These are phyloP conservation scores for Sungouiella blattae DNA, from an alignment of 805 yeast species.

Conservation along the genomic window DNA sequence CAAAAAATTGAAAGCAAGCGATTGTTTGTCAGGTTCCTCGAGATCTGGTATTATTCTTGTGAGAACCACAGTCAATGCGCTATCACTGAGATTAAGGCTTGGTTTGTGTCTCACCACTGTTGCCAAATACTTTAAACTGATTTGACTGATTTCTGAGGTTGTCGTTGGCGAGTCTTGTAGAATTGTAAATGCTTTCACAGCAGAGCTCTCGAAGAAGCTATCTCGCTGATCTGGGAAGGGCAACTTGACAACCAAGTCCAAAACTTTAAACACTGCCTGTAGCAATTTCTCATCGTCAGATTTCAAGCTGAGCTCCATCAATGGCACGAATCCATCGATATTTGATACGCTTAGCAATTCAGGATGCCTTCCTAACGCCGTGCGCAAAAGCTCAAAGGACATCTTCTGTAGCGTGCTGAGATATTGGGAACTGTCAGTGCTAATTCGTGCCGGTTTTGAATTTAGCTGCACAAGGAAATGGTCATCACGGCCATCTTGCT, in stretches of 20 bases:
- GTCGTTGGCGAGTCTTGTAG: conserved; percentile 77
- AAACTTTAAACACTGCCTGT: conserved; percentile 59
- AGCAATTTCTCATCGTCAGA: conserved; percentile 79
- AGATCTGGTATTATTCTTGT: conserved; percentile 78
- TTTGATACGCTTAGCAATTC: conserved; percentile 56
- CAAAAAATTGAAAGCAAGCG: conserved; percentile 80
- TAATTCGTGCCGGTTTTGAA: conserved; percentile 52
- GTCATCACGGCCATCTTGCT: too few species aligned
- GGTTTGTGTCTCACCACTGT: conserved; percentile 66
- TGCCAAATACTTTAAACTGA: conserved; percentile 70
- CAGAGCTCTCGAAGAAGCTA: conserved; percentile 52
- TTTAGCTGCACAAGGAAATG: conserved; percentile 76
- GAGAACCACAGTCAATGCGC: conserved; percentile 70
- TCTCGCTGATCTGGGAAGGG: conserved; percentile 57
- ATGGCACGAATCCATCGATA: conserved; percentile 70
- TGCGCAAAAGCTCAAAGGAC: conserved; percentile 69
- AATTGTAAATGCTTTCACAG: conserved; percentile 57
- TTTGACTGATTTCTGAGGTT: conserved; percentile 74
- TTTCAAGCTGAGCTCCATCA: conserved; percentile 55
- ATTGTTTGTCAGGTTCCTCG: conserved; percentile 85
- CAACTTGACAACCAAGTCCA: conserved; percentile 57
- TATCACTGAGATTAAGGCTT: conserved; percentile 61
- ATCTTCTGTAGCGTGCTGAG: conserved; percentile 66
- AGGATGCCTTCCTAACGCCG: conserved; percentile 63
- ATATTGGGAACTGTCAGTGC: conserved; percentile 54